Evolutionary conservation across 306 rosid species (phyloP).

Genomic region (Herpetospermum pedunculosum): DNA sequence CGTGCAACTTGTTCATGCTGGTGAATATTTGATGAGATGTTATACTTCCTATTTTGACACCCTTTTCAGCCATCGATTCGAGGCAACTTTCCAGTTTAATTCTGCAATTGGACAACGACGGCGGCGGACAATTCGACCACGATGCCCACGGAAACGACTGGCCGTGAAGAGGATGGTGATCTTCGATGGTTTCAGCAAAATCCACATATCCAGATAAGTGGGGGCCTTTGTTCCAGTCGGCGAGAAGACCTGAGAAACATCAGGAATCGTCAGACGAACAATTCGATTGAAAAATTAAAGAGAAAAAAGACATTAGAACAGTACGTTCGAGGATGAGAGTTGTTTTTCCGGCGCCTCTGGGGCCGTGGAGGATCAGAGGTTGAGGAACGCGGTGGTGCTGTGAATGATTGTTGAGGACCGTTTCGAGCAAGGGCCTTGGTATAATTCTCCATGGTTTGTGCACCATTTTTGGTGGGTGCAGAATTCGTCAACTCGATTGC

Average conservation of each 20-base stretch:
- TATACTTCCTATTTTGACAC: conserved; percentile 48
- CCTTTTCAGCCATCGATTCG: conserved; percentile 66
- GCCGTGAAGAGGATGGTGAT: conserved; percentile 29
- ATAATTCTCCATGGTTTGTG: conserved; percentile 68
- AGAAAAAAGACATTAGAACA: neutral
- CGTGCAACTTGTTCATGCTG: conserved; percentile 59
- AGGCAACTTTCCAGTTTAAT: conserved; percentile 51
- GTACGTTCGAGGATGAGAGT: conserved; percentile 79
- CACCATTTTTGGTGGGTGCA: conserved; percentile 27
- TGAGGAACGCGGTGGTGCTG: conserved; percentile 84
- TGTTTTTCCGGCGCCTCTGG: conserved; percentile 89
- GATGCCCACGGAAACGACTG: conserved; percentile 74
- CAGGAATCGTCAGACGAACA: neutral
- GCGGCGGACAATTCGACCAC: conserved; percentile 55
- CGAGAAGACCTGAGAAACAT: conserved; percentile 43
- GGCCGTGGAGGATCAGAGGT: conserved; percentile 83
- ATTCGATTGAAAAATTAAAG: neutral
- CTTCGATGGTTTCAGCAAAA: conserved; percentile 58
- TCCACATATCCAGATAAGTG: conserved; percentile 83
- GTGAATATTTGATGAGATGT: conserved; percentile 59
- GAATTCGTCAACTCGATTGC: neutral
- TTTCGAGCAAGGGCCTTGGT: conserved; percentile 73
- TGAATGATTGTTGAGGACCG: conserved; percentile 77
- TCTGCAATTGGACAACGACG: conserved; percentile 45
- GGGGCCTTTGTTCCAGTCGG: conserved; percentile 76